phyloP scores from a whole-genome alignment of 352 stramenopile species.

The Globisporangium canariense region DNA sequence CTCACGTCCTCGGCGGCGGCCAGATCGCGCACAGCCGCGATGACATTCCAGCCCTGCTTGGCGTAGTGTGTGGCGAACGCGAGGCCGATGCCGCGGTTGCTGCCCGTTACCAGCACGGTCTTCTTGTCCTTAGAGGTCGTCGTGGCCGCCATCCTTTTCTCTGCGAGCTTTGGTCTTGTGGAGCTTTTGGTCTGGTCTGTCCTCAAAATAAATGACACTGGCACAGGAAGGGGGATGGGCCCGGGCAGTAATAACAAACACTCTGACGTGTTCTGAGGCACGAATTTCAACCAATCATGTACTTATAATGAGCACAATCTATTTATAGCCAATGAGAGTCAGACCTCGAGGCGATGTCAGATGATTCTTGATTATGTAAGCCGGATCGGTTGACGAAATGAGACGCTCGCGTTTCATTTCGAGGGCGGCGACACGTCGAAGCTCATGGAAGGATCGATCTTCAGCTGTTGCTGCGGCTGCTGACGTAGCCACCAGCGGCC shows the following conservation, averaged over 20 bases:
- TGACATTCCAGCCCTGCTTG: constrained; percentile 48
- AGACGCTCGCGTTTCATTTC: background rate
- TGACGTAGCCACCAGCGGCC: background rate
- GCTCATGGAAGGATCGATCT: background rate
- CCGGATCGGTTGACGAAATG: background rate
- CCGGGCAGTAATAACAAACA: background rate
- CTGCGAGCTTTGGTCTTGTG: background rate
- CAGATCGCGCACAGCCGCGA: constrained; percentile 18
- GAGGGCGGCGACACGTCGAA: background rate
- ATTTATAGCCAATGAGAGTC: background rate
- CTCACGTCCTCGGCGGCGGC: background rate
- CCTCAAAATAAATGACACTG: no score
- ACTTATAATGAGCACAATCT: background rate
- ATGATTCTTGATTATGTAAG: background rate
- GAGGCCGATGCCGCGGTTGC: constrained; percentile 38
- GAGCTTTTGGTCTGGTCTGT: background rate
- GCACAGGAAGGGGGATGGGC: background rate
- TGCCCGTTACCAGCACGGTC: constrained; percentile 47
- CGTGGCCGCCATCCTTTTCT: background rate
- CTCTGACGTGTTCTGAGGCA: background rate
- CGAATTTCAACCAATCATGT: background rate
- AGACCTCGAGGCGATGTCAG: background rate
- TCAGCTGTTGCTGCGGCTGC: background rate
- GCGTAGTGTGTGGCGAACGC: constrained; percentile 40
- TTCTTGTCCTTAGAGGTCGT: constrained; percentile 16